Evolutionary conservation across 2,329 filamentous ascomycete species (phyloP).

Genomic region (Achaetomium macrosporum): DNA sequence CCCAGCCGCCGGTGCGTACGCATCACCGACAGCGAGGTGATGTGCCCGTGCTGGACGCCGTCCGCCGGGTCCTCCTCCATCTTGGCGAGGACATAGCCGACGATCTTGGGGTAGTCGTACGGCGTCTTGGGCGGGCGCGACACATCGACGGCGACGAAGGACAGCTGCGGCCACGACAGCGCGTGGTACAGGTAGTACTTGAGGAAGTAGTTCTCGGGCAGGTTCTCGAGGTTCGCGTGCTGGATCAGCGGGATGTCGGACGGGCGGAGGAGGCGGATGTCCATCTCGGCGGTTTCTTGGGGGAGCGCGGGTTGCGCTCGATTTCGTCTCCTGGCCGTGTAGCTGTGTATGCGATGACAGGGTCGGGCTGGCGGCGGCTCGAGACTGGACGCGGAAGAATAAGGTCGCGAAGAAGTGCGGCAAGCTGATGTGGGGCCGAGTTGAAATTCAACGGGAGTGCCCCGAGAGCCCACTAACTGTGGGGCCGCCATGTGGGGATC

Average conservation of each 20-base stretch:
- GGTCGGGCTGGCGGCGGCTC: neutral
- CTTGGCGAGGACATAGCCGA: slow-evolving; percentile 98
- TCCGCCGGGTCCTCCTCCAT: slow-evolving; percentile 98
- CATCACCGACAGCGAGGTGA: slow-evolving; percentile 94
- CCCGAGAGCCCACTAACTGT: neutral
- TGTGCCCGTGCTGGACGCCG: slow-evolving; percentile 89
- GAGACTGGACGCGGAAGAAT: neutral
- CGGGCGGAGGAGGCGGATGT: slow-evolving; percentile 80
- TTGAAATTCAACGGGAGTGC: slow-evolving; percentile 11
- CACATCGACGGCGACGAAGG: slow-evolving; percentile 91
- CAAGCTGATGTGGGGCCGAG: slow-evolving; percentile 12
- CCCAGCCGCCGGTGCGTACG: slow-evolving; percentile 85
- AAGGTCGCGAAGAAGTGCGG: neutral
- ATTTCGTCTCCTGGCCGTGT: neutral
- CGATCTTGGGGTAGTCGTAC: slow-evolving; percentile 92
- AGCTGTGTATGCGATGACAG: no score
- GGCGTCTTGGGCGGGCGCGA: slow-evolving; percentile 69
- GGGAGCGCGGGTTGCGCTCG: neutral
- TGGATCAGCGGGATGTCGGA: slow-evolving; percentile 89
- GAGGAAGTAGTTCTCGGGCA: slow-evolving; percentile 99
- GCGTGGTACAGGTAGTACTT: slow-evolving; percentile 99
- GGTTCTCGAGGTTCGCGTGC: slow-evolving; percentile 96
- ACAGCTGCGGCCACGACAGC: slow-evolving; percentile 94
- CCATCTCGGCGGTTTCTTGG: slow-evolving; percentile 49
- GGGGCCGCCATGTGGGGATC: slow-evolving; percentile 11